Percentiles rank a stretch among this genome's conserved stretches.
Evolutionary conservation across 169 alveolate genomes (phyloP).

Genomic region (Eimeria necatrix): DNA sequence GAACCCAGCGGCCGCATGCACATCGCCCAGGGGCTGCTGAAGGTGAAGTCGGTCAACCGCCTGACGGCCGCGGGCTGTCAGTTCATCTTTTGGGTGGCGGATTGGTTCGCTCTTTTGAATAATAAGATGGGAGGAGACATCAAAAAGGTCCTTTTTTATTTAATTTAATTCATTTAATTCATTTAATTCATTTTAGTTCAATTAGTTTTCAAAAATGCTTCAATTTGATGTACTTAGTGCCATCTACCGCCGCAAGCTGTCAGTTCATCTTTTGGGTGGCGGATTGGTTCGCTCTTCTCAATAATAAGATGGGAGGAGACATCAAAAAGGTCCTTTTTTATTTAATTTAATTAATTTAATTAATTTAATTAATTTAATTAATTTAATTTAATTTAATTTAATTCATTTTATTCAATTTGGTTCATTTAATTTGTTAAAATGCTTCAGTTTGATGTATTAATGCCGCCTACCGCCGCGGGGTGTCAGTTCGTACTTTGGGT

Average conservation of each 20-base stretch:
- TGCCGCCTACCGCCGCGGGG: no score
- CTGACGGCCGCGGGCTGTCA: slow-evolving; percentile 97
- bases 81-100: slow-evolving; percentile 99
- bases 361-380: no score
- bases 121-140: slow-evolving; percentile 99
- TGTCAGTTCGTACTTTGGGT: slow-evolving; percentile 99
- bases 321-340: slow-evolving; percentile 90
- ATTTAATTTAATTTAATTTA: no score
- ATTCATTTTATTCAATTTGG: no score
- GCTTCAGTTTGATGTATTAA: no score
- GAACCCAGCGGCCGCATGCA: slow-evolving; percentile 99
- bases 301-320: slow-evolving; percentile 99
- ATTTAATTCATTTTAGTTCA: no score
- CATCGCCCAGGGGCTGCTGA: slow-evolving; percentile 98
- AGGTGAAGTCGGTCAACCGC: slow-evolving; percentile 96
- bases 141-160: slow-evolving; percentile 88
- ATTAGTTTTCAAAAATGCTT: no score
- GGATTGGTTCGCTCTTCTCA: slow-evolving; percentile 99
- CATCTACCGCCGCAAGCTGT: slow-evolving; percentile 98
- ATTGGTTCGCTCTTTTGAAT: slow-evolving; percentile 99
- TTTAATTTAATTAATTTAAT: no score
- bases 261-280: slow-evolving; percentile 99
- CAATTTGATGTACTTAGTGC: no score
- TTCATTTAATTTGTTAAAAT: no score
- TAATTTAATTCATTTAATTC: no score